phyloP scores from a whole-genome alignment of 352 stramenopile genomes.

The Phytophthora pisi region DNA sequence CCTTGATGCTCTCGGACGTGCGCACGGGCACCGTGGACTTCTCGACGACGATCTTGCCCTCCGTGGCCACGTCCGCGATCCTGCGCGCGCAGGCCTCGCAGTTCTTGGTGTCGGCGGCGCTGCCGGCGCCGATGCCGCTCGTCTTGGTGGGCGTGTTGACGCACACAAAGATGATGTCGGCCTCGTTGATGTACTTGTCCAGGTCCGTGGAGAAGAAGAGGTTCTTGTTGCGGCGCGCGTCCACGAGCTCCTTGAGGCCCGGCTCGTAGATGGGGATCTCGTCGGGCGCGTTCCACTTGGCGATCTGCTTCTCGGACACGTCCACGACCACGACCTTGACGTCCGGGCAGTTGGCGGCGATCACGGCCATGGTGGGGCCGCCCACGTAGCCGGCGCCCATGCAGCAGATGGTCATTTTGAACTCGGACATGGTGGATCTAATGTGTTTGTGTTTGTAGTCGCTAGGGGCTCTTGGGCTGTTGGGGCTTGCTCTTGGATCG shows the following conservation, averaged over 20 bases:
- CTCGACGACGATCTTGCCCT: constrained; percentile 99
- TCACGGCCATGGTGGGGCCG: constrained; percentile 99
- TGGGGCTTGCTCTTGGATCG: constrained; percentile 1
- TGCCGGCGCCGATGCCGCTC: constrained; percentile 96
- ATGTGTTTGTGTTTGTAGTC: no score
- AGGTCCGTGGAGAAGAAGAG: constrained; percentile 99
- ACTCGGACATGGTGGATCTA: constrained; percentile 37
- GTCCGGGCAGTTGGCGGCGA: constrained; percentile 96
- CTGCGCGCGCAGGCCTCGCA: constrained; percentile 98
- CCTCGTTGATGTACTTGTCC: constrained; percentile 95
- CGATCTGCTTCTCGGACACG: constrained; percentile 95
- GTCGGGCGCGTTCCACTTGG: constrained; percentile 96
- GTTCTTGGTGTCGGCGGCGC: constrained; percentile 99
- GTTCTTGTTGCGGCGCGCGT: constrained; percentile 92
- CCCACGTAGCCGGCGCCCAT: constrained; percentile 99
- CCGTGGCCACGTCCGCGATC: constrained; percentile 95
- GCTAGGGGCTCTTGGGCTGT: not conserved
- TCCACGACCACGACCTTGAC: constrained; percentile 99
- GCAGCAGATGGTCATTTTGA: constrained; percentile 94
- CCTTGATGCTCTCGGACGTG: constrained; percentile 97
- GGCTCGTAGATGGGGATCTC: constrained; percentile 99
- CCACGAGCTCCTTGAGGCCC: constrained; percentile 96
- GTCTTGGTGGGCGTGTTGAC: constrained; percentile 99
- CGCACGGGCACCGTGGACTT: constrained; percentile 99
- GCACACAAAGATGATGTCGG: constrained; percentile 99